A percentile compares a stretch with the other conserved stretches of the same genome.
These are phyloP conservation scores for Trichoderma sp. DNA, from an alignment of 2,329 filamentous ascomycete genomes.

Conservation along the genomic window DNA sequence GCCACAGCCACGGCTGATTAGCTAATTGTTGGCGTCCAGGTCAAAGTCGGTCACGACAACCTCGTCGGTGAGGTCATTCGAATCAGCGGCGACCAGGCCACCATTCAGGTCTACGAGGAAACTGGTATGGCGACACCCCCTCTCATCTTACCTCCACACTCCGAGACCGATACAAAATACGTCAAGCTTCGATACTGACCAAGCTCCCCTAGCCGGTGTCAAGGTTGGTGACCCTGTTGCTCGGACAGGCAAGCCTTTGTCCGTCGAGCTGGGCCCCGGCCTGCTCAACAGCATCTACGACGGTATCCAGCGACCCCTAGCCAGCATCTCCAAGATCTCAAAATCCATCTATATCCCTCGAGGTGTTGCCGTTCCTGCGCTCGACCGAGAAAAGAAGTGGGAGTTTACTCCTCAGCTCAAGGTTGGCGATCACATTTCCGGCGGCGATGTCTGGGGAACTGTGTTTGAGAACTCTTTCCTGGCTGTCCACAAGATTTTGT, in stretches of 20 bases:
- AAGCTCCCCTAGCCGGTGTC: conserved; percentile 69
- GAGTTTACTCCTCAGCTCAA: conserved; percentile 89
- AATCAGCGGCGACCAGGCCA: conserved; percentile 92
- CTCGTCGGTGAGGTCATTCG: conserved; percentile 97
- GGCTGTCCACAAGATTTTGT: conserved; percentile 86
- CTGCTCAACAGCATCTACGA: conserved; percentile 99
- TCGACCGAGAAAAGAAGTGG: conserved; percentile 93
- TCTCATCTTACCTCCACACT: not conserved
- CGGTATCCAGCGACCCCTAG: conserved; percentile 93
- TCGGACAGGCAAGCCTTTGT: conserved; percentile 91
- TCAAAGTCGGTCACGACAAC: conserved; percentile 86
- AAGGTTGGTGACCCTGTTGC: conserved; percentile 90
- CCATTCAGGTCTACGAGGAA: conserved; percentile 98
- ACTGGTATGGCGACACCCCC: conserved; percentile 64
- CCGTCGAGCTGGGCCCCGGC: conserved; percentile 94
- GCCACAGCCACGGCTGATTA: not conserved
- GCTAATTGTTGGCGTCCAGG: conserved; percentile 47
- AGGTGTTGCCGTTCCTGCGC: conserved; percentile 81
- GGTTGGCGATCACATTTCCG: conserved; percentile 94
- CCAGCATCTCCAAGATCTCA: conserved; percentile 72
- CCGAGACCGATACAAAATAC: not conserved
- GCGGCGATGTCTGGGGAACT: conserved; percentile 91
- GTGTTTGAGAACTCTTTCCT: conserved; percentile 97
- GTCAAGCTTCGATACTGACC: conserved; percentile 4
- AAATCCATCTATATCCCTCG: conserved; percentile 97